Percentiles rank a stretch among this genome's conserved stretches.
Evolutionary conservation across 352 stramenopile genomes (phyloP).

Genomic region (Phytophthora constricta): DNA sequence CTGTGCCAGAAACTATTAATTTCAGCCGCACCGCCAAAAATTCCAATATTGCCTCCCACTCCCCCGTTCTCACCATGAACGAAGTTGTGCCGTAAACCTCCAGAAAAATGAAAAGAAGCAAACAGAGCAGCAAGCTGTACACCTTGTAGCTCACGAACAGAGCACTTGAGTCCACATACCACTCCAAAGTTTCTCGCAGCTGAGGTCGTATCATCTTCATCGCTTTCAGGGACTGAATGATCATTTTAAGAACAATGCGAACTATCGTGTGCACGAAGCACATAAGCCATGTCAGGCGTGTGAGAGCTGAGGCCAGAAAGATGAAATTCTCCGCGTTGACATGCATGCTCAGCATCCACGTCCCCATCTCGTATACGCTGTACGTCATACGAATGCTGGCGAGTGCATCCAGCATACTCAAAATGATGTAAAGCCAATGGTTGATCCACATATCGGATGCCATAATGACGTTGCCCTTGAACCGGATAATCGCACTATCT

Average conservation of each 20-base stretch:
- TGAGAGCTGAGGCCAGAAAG: conserved; percentile 58
- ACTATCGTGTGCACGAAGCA: conserved; percentile 52
- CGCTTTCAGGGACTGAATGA: conserved; percentile 33
- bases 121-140: conserved; percentile 60
- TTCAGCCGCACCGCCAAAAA: conserved; percentile 47
- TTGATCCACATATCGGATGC: conserved; percentile 74
- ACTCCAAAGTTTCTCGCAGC: conserved; percentile 45
- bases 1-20: conserved; percentile 55
- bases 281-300: conserved; percentile 65
- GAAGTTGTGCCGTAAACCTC: conserved; percentile 38
- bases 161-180: conserved; percentile 52
- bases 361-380: conserved; percentile 49
- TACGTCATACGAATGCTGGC: conserved; percentile 56
- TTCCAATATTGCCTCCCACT: conserved; percentile 37
- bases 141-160: conserved; percentile 69
- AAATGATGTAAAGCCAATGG: conserved; percentile 69
- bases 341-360: conserved; percentile 64
- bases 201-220: conserved; percentile 40
- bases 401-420: conserved; percentile 62
- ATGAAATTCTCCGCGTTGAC: conserved; percentile 62
- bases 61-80: conserved; percentile 48
- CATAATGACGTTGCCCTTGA: conserved; percentile 60
- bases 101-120: conserved; percentile 51
- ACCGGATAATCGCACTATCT: conserved; percentile 47
- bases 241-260: conserved; percentile 39